phyloP scores from a whole-genome alignment of 1,284 basidiomycete species.

The Moesziomyces aphidis region DNA sequence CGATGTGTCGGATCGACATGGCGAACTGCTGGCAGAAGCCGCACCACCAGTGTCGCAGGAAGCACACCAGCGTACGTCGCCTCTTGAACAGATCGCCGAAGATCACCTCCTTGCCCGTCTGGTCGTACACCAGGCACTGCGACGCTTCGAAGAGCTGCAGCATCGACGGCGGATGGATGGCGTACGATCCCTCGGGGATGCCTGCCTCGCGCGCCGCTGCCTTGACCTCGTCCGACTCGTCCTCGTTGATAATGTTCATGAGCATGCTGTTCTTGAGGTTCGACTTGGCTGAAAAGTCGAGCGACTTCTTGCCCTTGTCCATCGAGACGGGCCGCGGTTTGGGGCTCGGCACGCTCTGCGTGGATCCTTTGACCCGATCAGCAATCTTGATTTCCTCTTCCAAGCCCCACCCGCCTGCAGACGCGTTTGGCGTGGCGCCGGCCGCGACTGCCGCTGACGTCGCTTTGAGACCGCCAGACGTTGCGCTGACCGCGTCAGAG shows the following conservation, averaged over 20 bases:
- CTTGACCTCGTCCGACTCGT: conserved; percentile 42
- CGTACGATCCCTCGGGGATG: conserved; percentile 54
- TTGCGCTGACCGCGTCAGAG: conserved; percentile 8
- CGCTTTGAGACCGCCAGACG: not conserved
- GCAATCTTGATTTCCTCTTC: conserved; percentile 43
- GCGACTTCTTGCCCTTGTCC: conserved; percentile 24
- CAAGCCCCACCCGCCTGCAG: conserved; percentile 31
- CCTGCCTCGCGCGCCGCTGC: conserved; percentile 44
- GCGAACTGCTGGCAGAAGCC: conserved; percentile 87
- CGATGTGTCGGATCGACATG: conserved; percentile 74
- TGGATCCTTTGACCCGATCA: conserved; percentile 17
- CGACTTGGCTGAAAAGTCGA: conserved; percentile 12
- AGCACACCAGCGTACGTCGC: conserved; percentile 76
- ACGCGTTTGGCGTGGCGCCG: not conserved
- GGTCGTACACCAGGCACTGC: conserved; percentile 75
- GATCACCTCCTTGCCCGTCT: conserved; percentile 75
- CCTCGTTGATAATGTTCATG: conserved; percentile 30
- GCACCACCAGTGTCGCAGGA: conserved; percentile 72
- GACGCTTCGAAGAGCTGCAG: conserved; percentile 74
- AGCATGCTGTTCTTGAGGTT: conserved; percentile 13
- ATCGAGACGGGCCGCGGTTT: conserved; percentile 23
- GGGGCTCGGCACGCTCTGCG: not conserved
- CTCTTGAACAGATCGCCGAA: conserved; percentile 80
- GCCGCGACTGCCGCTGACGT: not conserved
- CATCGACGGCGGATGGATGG: conserved; percentile 57